These are phyloP conservation scores for Nepenthes gracilis DNA, from an alignment of 148 eudicot genomes.

Conservation along the genomic window DNA sequence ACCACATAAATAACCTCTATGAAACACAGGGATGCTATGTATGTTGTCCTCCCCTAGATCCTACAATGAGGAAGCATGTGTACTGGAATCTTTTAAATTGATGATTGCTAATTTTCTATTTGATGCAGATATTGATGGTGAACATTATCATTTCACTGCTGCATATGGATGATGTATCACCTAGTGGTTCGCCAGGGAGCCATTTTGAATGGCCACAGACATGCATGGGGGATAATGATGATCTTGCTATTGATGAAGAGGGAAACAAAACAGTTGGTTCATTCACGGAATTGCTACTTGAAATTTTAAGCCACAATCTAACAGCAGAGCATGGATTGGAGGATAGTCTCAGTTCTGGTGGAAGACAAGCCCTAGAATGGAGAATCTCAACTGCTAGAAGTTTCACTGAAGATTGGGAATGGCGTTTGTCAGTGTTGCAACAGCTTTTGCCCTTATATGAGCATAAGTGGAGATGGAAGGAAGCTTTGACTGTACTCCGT, in stretches of 20 bases:
- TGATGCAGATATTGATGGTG: conserved; percentile 80
- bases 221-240: conserved; percentile 22
- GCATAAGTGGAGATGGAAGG: conserved; percentile 94
- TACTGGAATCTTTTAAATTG: neutral
- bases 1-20: too few relatives aligned
- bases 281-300: conserved; percentile 54
- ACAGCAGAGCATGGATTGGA: conserved; percentile 42
- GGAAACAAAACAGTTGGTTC: conserved; percentile 62
- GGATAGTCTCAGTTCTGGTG: conserved; percentile 36
- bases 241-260: conserved; percentile 29
- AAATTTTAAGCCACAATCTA: conserved; percentile 55
- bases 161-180: conserved; percentile 64
- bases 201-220: conserved; percentile 15
- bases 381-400: conserved; percentile 55
- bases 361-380: conserved; percentile 77
- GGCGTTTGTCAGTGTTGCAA: conserved; percentile 93
- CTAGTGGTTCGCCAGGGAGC: conserved; percentile 35
- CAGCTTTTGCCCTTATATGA: conserved; percentile 76
- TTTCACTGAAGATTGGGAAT: conserved; percentile 90
- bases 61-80: too few relatives aligned
- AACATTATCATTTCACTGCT: conserved; percentile 80
- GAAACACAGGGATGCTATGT: too few relatives aligned
- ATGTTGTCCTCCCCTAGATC: too few relatives aligned
- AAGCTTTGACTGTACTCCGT: conserved; percentile 81
- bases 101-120: conserved; percentile 4